Base-by-base conservation (phyloP, 805 yeast genomes). In the Kuraishia capsulata region DNA sequence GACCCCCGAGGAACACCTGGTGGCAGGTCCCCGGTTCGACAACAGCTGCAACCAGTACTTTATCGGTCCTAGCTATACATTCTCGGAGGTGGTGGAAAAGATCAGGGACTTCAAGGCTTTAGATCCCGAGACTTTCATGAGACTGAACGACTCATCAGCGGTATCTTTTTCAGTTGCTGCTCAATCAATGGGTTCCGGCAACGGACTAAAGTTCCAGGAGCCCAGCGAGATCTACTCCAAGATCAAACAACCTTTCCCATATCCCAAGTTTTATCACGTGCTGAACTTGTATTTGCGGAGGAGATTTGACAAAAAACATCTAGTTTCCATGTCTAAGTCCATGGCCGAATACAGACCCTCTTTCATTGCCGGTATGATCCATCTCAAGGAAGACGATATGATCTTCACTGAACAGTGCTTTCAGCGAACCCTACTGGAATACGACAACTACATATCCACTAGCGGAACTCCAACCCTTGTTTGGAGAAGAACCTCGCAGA, bases 321-420 rank as follows among this genome's bases (percentile, higher is more conserved):
- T 90, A 40, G 82, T 88, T 40, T 73, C 78, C 39, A 81, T 92
- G 78, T 88, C 95, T 2, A 79, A 81, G 51, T 76, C 85, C 6
- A 82, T 90, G 81, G 92, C 97, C 0, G 82, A 81, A 33, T 88
- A 88, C 52, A 64, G 97, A 46, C 96, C 97, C 2, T 78, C 89
- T 10, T 90, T 90, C 55, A 87, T 89, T 49, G 96, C 97, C 3
- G 84, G 94, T 50, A 85, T 95, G 30, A 83, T 85, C 50, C 78
- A 92, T 4, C 61, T 90, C 28, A 85, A 89, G 41, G 95, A 86
- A 49, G 94, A 85, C 31, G 98, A 90, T 56, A 67, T 89, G 58
- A 83, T 90, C 3, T 90, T 90, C 53, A 87, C 92, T 82, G 98
- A 90, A 54, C 95, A 90, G 62, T 85, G 96, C 49, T 90, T 89